A percentile compares a stretch with the other conserved stretches of the same genome.
phyloP scores from a whole-genome alignment of 202 grass and related monocot species.

The Brachypodium distachyon region DNA sequence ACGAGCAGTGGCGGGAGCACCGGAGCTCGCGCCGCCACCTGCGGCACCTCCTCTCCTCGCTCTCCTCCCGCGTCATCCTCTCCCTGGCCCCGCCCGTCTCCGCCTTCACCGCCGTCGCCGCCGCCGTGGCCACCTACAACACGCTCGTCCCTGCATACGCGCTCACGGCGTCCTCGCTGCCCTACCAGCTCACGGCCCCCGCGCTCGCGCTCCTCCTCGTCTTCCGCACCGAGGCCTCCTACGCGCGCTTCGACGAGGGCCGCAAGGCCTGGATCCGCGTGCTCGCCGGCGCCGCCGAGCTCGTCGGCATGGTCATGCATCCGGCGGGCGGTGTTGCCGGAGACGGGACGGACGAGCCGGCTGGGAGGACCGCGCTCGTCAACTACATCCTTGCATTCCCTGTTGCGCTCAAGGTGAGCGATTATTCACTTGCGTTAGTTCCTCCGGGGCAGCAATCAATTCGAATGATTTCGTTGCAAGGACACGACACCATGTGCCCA shows the following conservation, averaged over 20 bases:
- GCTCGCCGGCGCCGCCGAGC: conserved; percentile 49
- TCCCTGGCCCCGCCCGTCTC: conserved; percentile 84
- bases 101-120: conserved; percentile 66
- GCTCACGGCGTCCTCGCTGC: conserved; percentile 57
- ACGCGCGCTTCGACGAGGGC: conserved; percentile 77
- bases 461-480: neutral
- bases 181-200: conserved; percentile 79
- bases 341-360: neutral
- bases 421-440: neutral
- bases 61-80: conserved; percentile 76
- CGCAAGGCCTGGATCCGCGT: conserved; percentile 82
- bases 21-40: conserved; percentile 86
- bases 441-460: neutral
- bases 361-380: conserved; percentile 35
- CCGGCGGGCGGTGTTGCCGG: neutral
- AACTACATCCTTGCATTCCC: conserved; percentile 92
- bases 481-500: too few species aligned
- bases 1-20: conserved; percentile 58
- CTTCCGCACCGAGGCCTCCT: conserved; percentile 95
- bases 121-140: conserved; percentile 69
- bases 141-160: conserved; percentile 52
- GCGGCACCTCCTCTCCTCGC: conserved; percentile 54
- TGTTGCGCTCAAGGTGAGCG: conserved; percentile 69
- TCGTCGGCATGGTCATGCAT: conserved; percentile 55
- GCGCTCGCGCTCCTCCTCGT: conserved; percentile 87